Percentiles rank a stretch among this genome's conserved stretches.
phyloP scores from a whole-genome alignment of 129 eudicot genomes.

The Chrysanthemum seticuspe region DNA sequence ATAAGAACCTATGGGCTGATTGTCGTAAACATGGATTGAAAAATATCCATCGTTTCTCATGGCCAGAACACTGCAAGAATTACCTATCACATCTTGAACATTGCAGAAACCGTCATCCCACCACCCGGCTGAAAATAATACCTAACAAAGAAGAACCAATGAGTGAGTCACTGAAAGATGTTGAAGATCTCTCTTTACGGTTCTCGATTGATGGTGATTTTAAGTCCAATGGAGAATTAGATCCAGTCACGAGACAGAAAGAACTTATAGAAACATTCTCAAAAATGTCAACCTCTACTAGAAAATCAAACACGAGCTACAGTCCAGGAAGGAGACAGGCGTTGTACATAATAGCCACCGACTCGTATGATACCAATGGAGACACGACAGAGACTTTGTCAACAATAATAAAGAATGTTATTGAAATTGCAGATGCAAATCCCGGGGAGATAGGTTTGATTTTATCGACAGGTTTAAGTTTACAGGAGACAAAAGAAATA shows the following conservation, averaged over 20 bases:
- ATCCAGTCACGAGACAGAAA: constrained; percentile 49
- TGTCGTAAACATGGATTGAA: constrained; percentile 77
- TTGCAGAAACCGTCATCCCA: constrained; percentile 70
- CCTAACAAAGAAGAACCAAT: constrained; percentile 64
- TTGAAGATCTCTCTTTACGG: constrained; percentile 71
- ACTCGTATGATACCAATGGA: constrained; percentile 54
- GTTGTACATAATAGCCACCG: constrained; percentile 59
- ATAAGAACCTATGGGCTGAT: constrained; percentile 74
- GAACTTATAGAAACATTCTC: constrained; percentile 61
- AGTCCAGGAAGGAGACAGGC: constrained; percentile 72
- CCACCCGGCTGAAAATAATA: constrained; percentile 46
- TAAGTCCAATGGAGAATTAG: constrained; percentile 57
- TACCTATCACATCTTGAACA: constrained; percentile 68
- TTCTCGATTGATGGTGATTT: constrained; percentile 67
- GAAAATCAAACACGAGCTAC: constrained; percentile 45
- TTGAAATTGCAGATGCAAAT: constrained; percentile 43
- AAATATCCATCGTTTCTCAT: constrained; percentile 73
- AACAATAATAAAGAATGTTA: constrained; percentile 44
- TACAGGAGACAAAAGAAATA: constrained; percentile 47
- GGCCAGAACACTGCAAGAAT: constrained; percentile 79
- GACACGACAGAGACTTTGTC: constrained; percentile 40
- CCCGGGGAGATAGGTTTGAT: constrained; percentile 60
- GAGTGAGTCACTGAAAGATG: constrained; percentile 69
- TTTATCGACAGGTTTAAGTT: constrained; percentile 55
- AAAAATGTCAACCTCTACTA: constrained; percentile 38